A percentile compares a stretch with the other conserved stretches of the same genome.
phyloP scores from a whole-genome alignment of 331 rosid genomes.

The Malus hybrid region DNA sequence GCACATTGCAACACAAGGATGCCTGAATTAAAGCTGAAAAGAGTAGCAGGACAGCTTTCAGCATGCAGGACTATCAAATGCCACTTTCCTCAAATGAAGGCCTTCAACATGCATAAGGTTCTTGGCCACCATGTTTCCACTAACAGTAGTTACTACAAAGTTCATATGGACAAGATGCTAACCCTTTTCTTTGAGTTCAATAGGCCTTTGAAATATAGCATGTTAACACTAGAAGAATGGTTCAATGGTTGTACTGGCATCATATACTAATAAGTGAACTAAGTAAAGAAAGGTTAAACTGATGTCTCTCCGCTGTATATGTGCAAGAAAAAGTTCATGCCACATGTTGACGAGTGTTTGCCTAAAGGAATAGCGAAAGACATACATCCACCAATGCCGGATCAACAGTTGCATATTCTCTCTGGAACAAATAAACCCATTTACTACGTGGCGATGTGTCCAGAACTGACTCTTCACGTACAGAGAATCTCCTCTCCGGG shows the following conservation, averaged over 20 bases:
- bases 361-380: neutral
- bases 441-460: slow-evolving; percentile 24
- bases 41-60: neutral
- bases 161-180: too few relatives aligned
- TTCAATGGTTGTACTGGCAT: too few relatives aligned
- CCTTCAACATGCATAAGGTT: neutral
- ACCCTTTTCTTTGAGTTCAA: too few relatives aligned
- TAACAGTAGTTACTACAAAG: too few relatives aligned
- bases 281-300: too few relatives aligned
- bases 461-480: slow-evolving; percentile 30
- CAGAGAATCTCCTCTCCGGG: slow-evolving; percentile 43
- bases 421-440: slow-evolving; percentile 78
- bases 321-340: too few relatives aligned
- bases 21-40: neutral
- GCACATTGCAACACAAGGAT: neutral
- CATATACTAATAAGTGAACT: too few relatives aligned
- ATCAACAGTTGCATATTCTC: slow-evolving; percentile 78
- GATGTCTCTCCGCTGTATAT: too few relatives aligned
- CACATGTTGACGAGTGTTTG: neutral
- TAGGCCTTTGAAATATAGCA: too few relatives aligned
- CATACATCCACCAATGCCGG: slow-evolving; percentile 61
- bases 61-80: neutral
- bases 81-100: neutral
- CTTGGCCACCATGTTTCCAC: neutral
- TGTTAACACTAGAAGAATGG: neutral